Evolutionary conservation across 2,329 filamentous ascomycete genomes (phyloP), one percentile per base, ranked within the genome.

Genomic region (Trichoderma cornu-damae): DNA sequence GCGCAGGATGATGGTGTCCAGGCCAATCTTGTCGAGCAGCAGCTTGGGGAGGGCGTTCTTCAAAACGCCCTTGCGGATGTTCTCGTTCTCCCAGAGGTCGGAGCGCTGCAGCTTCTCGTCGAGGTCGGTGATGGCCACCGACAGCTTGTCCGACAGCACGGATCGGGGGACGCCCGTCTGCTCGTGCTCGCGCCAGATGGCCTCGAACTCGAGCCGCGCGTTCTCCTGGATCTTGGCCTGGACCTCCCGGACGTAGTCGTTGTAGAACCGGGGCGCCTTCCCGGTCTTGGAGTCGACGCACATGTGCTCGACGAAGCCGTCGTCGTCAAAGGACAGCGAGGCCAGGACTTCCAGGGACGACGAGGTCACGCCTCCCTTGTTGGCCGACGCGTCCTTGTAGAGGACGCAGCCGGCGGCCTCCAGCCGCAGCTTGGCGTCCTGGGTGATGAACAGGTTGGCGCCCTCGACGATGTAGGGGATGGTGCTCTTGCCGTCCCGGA

Each of bases 381-480:
- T 99, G 57, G 93, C 92, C 35, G 90, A 96, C 4, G 94, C 94
- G 72, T 99, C 94, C 78, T 99, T 99, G 86, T 91, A 96, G 38
- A 99, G 75, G 66, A 97, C 85, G 69, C 90, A 95, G 60, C 94
- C 94, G n/a, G 93, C 92, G 66, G 90, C 87, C 76, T 99, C 94
- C 12, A 99, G 84, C 22, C 91, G 89, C 56, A 97, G 82, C 78
- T 97, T 97, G 66, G 93, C 93, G 67, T 99, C 94, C 74, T 99
- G 94, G 0, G 94, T 96, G 75, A 99, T 95, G 82, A 99, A 99
- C 55, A 99, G 80, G 72, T 97, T 99, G 73, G 94, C 94, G 53
- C 94, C 94, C 75, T 99, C 94, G 43, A 99, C 93, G 54, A 99
- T 94, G 76, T 95, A 99, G 1, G 93, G 92, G 60, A 99, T 88